Conservation (phyloP, 169 alveolate species). For the Cryptosporidium andersoni region DNA sequence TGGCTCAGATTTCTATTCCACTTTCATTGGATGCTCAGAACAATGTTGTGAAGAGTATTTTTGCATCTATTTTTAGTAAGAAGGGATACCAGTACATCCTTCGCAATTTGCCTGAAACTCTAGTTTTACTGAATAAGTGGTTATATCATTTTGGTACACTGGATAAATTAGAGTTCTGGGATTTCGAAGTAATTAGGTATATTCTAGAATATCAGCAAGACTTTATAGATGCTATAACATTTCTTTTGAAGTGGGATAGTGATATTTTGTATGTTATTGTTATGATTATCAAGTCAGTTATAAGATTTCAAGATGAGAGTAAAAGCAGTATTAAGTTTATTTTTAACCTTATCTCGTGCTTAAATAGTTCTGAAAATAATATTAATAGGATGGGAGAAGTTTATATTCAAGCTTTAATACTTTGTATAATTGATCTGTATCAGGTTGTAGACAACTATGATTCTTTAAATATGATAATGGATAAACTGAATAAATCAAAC, state of each 20-base stretch:
- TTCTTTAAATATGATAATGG: neutral
- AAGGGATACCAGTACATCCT: neutral
- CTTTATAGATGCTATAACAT: conserved; percentile 10
- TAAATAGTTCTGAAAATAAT: neutral
- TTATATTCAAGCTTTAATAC: no score
- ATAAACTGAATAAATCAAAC: no score
- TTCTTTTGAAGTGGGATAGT: conserved; percentile 31
- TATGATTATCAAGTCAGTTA: conserved; percentile 23
- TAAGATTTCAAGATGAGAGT: conserved; percentile 12
- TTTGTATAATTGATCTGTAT: no score
- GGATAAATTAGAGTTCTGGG: neutral
- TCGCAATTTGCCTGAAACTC: conserved; percentile 20
- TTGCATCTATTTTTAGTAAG: conserved; percentile 4
- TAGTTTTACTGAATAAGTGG: conserved; percentile 25
- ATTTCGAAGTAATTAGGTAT: conserved; percentile 2
- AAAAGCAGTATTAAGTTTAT: neutral
- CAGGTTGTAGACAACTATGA: no score
- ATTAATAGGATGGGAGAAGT: neutral
- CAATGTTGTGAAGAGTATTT: conserved; percentile 20
- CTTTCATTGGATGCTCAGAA: conserved; percentile 34
- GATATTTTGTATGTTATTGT: conserved; percentile 13
- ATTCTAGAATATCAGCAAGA: neutral
- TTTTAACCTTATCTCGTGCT: neutral
- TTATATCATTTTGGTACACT: conserved; percentile 13
- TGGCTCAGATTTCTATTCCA: conserved; percentile 8